Conservation (phyloP, 2,329 filamentous ascomycete genomes). For the Ophiocordyceps camponoti-rufipedis region DNA sequence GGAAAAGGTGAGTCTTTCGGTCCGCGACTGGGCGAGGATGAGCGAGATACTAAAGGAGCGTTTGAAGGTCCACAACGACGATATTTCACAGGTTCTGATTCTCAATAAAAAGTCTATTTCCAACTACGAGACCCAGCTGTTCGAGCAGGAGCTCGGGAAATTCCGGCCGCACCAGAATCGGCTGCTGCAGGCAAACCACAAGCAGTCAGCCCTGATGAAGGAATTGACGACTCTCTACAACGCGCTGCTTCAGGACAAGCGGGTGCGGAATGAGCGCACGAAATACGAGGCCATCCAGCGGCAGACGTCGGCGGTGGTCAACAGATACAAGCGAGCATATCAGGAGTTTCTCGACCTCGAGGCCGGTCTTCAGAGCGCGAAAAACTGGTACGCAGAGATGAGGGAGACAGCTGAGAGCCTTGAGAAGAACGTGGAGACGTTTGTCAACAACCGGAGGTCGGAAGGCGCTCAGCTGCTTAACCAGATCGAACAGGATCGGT, state of each 20-base stretch:
- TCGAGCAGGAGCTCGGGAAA: slow-evolving; percentile 94
- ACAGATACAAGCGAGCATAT: slow-evolving; percentile 77
- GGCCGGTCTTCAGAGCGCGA: slow-evolving; percentile 70
- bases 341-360: slow-evolving; percentile 84
- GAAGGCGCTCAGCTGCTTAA: slow-evolving; percentile 81
- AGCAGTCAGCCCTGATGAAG: slow-evolving; percentile 86
- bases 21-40: not conserved
- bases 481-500: slow-evolving; percentile 69
- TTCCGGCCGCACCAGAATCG: slow-evolving; percentile 86
- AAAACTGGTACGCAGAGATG: slow-evolving; percentile 92
- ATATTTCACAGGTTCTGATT: slow-evolving; percentile 93
- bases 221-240: slow-evolving; percentile 81
- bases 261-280: slow-evolving; percentile 81
- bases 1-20: slow-evolving; percentile 55
- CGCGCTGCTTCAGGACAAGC: slow-evolving; percentile 77
- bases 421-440: slow-evolving; percentile 89
- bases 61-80: slow-evolving; percentile 79
- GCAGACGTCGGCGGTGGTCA: slow-evolving; percentile 63
- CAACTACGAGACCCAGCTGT: slow-evolving; percentile 80
- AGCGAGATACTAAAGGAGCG: slow-evolving; percentile 6
- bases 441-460: slow-evolving; percentile 82
- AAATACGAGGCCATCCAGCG: slow-evolving; percentile 83
- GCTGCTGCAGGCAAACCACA: slow-evolving; percentile 83
- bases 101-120: slow-evolving; percentile 94
- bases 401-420: slow-evolving; percentile 81